These are phyloP conservation scores for Aspergillus kassunensis DNA, from an alignment of 495 filamentous ascomycete species.

Conservation along the genomic window DNA sequence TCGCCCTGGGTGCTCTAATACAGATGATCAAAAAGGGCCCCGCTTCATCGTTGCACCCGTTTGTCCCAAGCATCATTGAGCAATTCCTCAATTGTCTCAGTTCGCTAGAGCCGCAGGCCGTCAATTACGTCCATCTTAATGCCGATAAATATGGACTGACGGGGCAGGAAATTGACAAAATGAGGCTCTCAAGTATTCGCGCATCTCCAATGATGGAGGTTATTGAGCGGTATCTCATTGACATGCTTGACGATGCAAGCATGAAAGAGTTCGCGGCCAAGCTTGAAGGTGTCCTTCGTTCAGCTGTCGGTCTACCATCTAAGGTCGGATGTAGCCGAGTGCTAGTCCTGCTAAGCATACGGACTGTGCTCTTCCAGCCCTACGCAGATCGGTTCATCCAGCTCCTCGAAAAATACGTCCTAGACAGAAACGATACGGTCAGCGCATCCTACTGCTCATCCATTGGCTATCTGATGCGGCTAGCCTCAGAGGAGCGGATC, in stretches of 20 bases:
- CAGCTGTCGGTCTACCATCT: slow-evolving; percentile 82
- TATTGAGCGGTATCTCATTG: slow-evolving; percentile 77
- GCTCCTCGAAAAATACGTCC: slow-evolving; percentile 68
- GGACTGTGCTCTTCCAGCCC: slow-evolving; percentile 66
- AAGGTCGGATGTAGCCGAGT: slow-evolving; percentile 88
- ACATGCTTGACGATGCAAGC: slow-evolving; percentile 71
- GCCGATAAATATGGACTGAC: slow-evolving; percentile 80
- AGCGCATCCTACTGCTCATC: slow-evolving; percentile 79
- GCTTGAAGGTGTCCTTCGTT: slow-evolving; percentile 74
- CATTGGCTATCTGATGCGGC: slow-evolving; percentile 76
- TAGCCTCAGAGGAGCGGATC: slow-evolving; percentile 66
- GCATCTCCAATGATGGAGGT: slow-evolving; percentile 90
- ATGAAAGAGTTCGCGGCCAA: slow-evolving; percentile 68
- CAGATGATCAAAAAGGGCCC: slow-evolving; percentile 82
- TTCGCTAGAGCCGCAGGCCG: slow-evolving; percentile 75
- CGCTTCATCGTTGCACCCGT: slow-evolving; percentile 66
- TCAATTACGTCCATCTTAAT: slow-evolving; percentile 91
- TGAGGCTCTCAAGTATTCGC: slow-evolving; percentile 72
- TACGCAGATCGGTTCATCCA: slow-evolving; percentile 76
- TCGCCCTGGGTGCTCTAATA: slow-evolving; percentile 70
- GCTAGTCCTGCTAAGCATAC: slow-evolving; percentile 79
- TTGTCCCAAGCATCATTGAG: slow-evolving; percentile 75
- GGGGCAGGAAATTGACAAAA: slow-evolving; percentile 79
- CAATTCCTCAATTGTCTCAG: slow-evolving; percentile 76
- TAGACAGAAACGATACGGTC: slow-evolving; percentile 89